These are phyloP conservation scores for Leccinum obscurum DNA, from an alignment of 768 basidiomycete species.

Conservation along the genomic window DNA sequence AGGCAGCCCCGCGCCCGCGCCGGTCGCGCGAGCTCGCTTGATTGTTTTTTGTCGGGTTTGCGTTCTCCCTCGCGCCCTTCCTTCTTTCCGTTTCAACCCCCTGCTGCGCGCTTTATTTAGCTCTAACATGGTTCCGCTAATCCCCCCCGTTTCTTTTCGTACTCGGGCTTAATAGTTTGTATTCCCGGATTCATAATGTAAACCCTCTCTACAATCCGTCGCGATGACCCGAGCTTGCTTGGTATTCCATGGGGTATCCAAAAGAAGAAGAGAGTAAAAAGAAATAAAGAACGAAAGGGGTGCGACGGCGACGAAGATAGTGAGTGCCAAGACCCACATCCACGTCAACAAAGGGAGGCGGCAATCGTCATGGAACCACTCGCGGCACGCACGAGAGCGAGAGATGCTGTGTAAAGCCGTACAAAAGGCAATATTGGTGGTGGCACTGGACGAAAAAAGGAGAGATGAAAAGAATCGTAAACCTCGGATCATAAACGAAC, in stretches of 20 bases:
- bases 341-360: neutral
- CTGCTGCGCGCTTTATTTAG: neutral
- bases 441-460: neutral
- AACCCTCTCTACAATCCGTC: constrained; percentile 13
- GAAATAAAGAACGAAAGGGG: neutral
- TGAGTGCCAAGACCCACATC: neutral
- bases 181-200: constrained; percentile 16
- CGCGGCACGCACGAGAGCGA: no score
- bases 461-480: neutral
- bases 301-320: neutral
- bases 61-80: neutral
- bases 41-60: neutral
- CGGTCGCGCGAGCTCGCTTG: constrained; percentile 40
- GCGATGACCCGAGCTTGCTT: constrained; percentile 1
- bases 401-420: neutral
- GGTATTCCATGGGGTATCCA: constrained; percentile 22
- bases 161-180: constrained; percentile 14
- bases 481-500: constrained; percentile 2
- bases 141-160: neutral
- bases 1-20: constrained; percentile 42
- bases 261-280: constrained; percentile 1
- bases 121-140: neutral
- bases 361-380: neutral
- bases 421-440: neutral
- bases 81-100: neutral